Evolutionary conservation across 306 rosid genomes (phyloP), one percentile per base, ranked within the genome.

Genomic region (Begonia masoniana): DNA sequence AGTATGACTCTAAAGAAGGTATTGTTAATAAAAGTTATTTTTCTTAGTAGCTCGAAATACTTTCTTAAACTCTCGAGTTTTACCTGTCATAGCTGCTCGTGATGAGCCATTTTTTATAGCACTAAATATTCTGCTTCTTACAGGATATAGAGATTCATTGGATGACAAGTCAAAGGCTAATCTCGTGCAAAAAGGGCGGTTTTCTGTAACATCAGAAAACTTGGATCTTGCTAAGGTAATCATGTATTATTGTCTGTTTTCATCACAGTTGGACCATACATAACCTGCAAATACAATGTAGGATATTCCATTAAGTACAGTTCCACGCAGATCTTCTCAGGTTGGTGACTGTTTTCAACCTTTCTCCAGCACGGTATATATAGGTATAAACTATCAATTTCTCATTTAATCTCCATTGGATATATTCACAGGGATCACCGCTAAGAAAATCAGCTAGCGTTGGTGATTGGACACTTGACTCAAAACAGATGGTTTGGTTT

Each of bases 131-230:
- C 10, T 55, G 54, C 56, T 65, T 66, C 50, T 60, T 39, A 66
- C 68, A 92, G 99, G 99, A 50, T 86, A 63, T 70, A 75, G 96
- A 79, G 97, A 86, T 71, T 83, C 95, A 55, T 54, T 88, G 67
- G 99, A 92, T 64, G 99, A 92, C 51, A 92, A 83, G 65, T 81
- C 95, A 31, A 92, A 92, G 75, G 78, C 95, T 60, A 92, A 81
- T 67, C 79, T 92, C 54, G 96, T 92, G 71, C 99, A 92, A 85
- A 87, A 72, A 74, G 99, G 99, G 47, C 71, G 99, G 54, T 92
- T 92, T 78, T 92, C 99, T 54, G 99, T 92, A 59, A 92, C 99
- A 1, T 83, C 95, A 48, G 99, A 87, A 74, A 92, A 87, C 67
- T 75, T 92, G 67, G 99, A 92, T 79, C 84, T 92, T 59, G 99